A percentile compares a stretch with the other conserved stretches of the same genome.
phyloP scores from a whole-genome alignment of 2,329 filamentous ascomycete genomes.

The Hypoxylon sp. region DNA sequence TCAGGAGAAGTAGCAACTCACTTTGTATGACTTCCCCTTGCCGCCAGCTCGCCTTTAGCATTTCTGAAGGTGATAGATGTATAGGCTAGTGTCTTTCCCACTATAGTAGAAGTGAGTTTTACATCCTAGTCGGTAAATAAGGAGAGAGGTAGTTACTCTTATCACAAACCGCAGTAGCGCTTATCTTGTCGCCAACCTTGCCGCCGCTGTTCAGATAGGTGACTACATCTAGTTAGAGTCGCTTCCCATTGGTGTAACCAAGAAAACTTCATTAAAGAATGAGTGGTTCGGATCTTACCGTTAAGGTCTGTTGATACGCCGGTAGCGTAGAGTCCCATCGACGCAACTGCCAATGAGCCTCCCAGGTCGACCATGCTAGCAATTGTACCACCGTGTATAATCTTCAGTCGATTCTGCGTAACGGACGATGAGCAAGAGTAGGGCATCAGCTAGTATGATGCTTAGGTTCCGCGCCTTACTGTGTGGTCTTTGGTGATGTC shows the following conservation, averaged over 20 bases:
- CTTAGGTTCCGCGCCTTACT: slow-evolving; percentile 61
- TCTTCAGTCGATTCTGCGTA: slow-evolving; percentile 79
- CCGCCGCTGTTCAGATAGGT: slow-evolving; percentile 74
- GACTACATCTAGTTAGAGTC: slow-evolving; percentile 60
- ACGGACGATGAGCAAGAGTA: slow-evolving; percentile 21
- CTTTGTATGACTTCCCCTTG: slow-evolving; percentile 77
- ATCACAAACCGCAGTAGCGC: slow-evolving; percentile 71
- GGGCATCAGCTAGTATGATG: not conserved
- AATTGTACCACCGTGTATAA: slow-evolving; percentile 83
- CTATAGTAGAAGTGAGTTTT: slow-evolving; percentile 54
- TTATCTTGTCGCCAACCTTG: slow-evolving; percentile 69
- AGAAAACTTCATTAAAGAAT: not conserved
- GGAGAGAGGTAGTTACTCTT: slow-evolving; percentile 64
- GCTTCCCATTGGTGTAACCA: not conserved
- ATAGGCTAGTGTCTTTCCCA: slow-evolving; percentile 75
- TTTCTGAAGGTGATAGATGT: slow-evolving; percentile 74
- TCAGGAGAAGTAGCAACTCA: slow-evolving; percentile 53
- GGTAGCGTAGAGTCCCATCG: slow-evolving; percentile 73
- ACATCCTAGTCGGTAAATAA: too few species aligned
- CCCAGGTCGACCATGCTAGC: slow-evolving; percentile 81
- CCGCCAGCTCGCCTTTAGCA: slow-evolving; percentile 70
- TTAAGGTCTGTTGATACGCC: slow-evolving; percentile 77
- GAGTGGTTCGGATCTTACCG: slow-evolving; percentile 57
- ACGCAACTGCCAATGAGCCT: slow-evolving; percentile 76
- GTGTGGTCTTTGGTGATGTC: slow-evolving; percentile 82